Conservation (phyloP, 805 yeast genomes). For the Suhomyces sp. region DNA sequence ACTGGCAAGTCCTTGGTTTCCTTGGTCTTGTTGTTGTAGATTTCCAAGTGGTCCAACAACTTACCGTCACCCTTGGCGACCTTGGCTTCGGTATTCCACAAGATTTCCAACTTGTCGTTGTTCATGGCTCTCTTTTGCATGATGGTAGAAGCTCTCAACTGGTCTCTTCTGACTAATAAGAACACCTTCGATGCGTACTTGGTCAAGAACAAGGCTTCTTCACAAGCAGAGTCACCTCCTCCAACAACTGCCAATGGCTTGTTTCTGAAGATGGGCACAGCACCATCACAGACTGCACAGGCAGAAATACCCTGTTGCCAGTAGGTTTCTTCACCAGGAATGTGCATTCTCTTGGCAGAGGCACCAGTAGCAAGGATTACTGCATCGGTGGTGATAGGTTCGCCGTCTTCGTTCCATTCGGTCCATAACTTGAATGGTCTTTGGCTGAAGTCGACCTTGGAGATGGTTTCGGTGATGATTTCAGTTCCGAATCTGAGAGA, state of each 20-base stretch:
- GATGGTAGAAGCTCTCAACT: slow-evolving; percentile 89
- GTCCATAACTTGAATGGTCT: slow-evolving; percentile 97
- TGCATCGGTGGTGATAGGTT: slow-evolving; percentile 90
- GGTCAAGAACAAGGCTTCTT: slow-evolving; percentile 95
- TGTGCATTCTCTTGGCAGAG: slow-evolving; percentile 86
- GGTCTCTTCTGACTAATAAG: slow-evolving; percentile 90
- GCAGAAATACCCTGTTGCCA: slow-evolving; percentile 99
- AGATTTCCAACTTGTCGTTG: slow-evolving; percentile 85
- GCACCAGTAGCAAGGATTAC: slow-evolving; percentile 97
- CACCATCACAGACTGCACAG: slow-evolving; percentile 99
- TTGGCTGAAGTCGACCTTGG: slow-evolving; percentile 83
- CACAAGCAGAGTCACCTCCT: slow-evolving; percentile 99
- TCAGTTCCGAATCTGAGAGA: slow-evolving; percentile 86
- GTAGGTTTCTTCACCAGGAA: slow-evolving; percentile 96
- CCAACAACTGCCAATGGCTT: slow-evolving; percentile 97
- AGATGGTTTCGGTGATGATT: slow-evolving; percentile 89
- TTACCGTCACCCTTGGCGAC: slow-evolving; percentile 96
- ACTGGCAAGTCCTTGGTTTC: slow-evolving; percentile 68
- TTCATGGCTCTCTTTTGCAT: slow-evolving; percentile 91
- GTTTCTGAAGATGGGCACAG: slow-evolving; percentile 97
- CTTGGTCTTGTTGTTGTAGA: slow-evolving; percentile 70
- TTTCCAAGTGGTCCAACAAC: slow-evolving; percentile 59
- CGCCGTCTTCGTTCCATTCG: slow-evolving; percentile 89
- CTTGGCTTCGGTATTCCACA: slow-evolving; percentile 78
- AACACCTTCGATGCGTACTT: slow-evolving; percentile 96